Base-by-base conservation (phyloP, 73 alveolate genomes). In the Stentor roeselii region DNA sequence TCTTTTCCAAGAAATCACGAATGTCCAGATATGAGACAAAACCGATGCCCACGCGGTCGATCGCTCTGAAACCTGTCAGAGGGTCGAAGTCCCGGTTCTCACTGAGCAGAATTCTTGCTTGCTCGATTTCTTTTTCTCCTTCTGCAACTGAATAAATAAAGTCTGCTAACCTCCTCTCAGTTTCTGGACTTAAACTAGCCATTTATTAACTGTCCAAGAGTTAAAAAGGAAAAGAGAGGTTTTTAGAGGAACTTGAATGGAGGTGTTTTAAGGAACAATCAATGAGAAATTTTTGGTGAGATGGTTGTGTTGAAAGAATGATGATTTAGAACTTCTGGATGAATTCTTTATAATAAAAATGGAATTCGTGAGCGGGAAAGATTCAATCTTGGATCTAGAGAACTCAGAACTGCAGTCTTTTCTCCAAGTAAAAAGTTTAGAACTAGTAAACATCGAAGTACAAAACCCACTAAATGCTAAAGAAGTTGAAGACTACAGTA, bases 61-160 rank as follows among this genome's bases (percentile, higher is more conserved):
- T 41, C 59, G 91, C 83, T 41, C 86, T 90, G 77, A 92, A 92
- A 58, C 92, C 93, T 3, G 92, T 27, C 78, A 84, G 84, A n/a
- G 97, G 97, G 32, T 92, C 97, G 75, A 92, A 92, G 39, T 75
- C 92, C 30, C 85, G 78, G 32, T 91, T 89, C 32, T 75, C 89
- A 60, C 94, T 89, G 30, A 92, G 88, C 36, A 36, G 84, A 59
- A 76, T 60, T 38, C 97, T 86, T 11, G 86, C 83, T 34, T 32
- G 39, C 67, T 92, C 97, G 36, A 90, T 87, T 84, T 42, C 76
- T 31, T 39, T 3, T 60, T 92, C 97, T 3, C 88, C 90, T 30
- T 92, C 95, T 30, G 94, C 95, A 27, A 90, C 78, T 3, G 89
- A 84, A 39, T 78, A 58, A 61, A 92, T 61, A 36, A 92, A 75